Base-by-base conservation (phyloP, 2,329 filamentous ascomycete genomes). In the Oidium heveae region DNA sequence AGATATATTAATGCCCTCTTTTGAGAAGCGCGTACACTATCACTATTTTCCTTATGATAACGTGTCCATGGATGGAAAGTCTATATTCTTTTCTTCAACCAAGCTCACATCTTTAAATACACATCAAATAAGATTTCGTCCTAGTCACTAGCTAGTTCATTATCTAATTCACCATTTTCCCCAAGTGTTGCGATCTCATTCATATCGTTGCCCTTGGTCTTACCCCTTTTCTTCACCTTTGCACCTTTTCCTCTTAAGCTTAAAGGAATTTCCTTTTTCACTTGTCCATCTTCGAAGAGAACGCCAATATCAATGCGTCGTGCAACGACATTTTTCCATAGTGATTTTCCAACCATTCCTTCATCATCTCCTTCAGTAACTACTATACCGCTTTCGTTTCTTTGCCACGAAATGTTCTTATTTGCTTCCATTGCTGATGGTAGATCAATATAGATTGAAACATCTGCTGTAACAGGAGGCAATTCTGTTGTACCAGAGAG, bases 301-400 rank as follows among this genome's bases (percentile, higher is more conserved):
- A 70, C 57, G 5, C 69, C 69, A 36, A 71, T 65, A 56, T 71
- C 69, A 1, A 66, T 63, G 5, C 68, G 62, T 18, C 69, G 63
- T 3, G 67, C 69, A 4, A 71, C 65, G 1, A 64, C 69, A 60
- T 68, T 69, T 59, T 67, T 68, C 69, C 69, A 71, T 53, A 68
- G 61, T 13, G 55, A 59, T 58, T 64, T 67, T 16, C 62, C 61
- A 12, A 71, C 57, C 15, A 52, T 56, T 6, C 63, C 63, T 1
- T 52, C 55, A 13, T 53, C 57, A 54, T 64, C 60, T 13, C 62
- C 63, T 24, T 58, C 58, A 10, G 68, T 68, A 37, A 70, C 61
- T 32, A 70, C 63, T 36, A 56, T 58, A 1, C 68, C 68, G n/a
- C 56, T 59, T 3, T 68, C 67, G 36, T 64, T 68, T 55, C 64